Conservation (phyloP, 495 filamentous ascomycete genomes). For the Aspergillus steynii region DNA sequence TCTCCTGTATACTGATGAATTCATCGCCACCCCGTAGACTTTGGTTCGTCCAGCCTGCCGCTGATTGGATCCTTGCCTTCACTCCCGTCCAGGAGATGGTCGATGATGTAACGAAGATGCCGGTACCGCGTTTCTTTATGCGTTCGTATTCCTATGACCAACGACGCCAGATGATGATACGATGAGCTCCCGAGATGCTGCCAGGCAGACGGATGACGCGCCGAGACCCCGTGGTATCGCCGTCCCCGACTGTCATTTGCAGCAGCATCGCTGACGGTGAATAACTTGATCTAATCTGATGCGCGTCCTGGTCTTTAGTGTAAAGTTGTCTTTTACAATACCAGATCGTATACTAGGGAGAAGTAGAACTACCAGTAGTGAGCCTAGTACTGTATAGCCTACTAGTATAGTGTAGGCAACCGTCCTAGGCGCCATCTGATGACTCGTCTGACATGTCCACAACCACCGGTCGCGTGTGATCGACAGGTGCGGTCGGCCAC, state of each 20-base stretch:
- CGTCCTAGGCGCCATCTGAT: too few relatives aligned
- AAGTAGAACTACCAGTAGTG: too few relatives aligned
- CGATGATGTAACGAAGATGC: not conserved
- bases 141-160: not conserved
- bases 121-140: not conserved
- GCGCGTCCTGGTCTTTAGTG: conserved; percentile 1
- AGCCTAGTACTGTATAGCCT: too few relatives aligned
- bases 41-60: not conserved
- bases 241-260: conserved; percentile 7
- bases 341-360: too few relatives aligned
- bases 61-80: not conserved
- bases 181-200: conserved; percentile 37
- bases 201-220: conserved; percentile 6
- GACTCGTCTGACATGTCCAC: not conserved
- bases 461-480: conserved; percentile 9
- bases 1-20: not conserved
- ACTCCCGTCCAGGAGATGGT: not conserved
- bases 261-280: conserved; percentile 42
- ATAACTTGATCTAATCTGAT: conserved; percentile 64
- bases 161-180: conserved; percentile 43
- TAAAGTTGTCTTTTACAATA: too few relatives aligned
- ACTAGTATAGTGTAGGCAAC: too few relatives aligned
- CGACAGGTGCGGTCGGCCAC: conserved; percentile 1
- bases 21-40: not conserved
- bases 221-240: conserved; percentile 44